Conservation (phyloP, 1,284 basidiomycete genomes). For the Athelia psychrophila region DNA sequence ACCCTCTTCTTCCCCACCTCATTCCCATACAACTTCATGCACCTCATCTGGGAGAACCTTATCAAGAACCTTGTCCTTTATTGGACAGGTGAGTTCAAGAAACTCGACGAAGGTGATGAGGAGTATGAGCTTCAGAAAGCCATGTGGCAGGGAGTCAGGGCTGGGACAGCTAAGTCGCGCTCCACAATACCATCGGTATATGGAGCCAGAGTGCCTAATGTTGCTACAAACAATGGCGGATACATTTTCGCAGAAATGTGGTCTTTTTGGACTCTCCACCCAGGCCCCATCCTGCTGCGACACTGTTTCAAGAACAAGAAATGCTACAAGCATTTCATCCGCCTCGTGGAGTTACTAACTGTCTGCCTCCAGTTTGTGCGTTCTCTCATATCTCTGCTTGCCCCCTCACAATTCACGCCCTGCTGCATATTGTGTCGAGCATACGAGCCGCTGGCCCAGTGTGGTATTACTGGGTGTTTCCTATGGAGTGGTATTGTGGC, state of each 20-base stretch:
- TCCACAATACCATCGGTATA: conserved; percentile 27
- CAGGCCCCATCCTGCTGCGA: conserved; percentile 15
- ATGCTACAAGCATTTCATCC: conserved; percentile 22
- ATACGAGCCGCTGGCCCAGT: conserved; percentile 19
- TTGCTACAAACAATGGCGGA: conserved; percentile 14
- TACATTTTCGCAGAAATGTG: conserved; percentile 14
- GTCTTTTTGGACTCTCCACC: conserved; percentile 15
- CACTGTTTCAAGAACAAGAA: conserved; percentile 6
- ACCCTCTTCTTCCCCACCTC: conserved; percentile 37
- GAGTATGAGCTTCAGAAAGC: conserved; percentile 17
- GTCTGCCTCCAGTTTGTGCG: conserved; percentile 15
- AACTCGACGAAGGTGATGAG: conserved; percentile 19
- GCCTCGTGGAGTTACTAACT: conserved; percentile 15
- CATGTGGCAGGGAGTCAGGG: conserved; percentile 28
- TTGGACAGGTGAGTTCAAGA: conserved; percentile 40
- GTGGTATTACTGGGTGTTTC: conserved; percentile 26
- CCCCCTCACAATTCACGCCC: conserved; percentile 21
- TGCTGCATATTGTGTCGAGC: conserved; percentile 23
- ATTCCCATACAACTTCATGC: conserved; percentile 48
- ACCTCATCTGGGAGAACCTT: conserved; percentile 41
- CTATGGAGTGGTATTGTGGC: conserved; percentile 26
- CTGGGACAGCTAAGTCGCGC: conserved; percentile 19
- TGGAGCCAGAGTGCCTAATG: conserved; percentile 25
- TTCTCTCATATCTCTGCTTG: background rate
- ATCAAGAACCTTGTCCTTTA: conserved; percentile 34